A percentile compares a stretch with the other conserved stretches of the same genome.
Evolutionary conservation across 495 filamentous ascomycete species (phyloP).

Genomic region (Penicillium longicatenatum): DNA sequence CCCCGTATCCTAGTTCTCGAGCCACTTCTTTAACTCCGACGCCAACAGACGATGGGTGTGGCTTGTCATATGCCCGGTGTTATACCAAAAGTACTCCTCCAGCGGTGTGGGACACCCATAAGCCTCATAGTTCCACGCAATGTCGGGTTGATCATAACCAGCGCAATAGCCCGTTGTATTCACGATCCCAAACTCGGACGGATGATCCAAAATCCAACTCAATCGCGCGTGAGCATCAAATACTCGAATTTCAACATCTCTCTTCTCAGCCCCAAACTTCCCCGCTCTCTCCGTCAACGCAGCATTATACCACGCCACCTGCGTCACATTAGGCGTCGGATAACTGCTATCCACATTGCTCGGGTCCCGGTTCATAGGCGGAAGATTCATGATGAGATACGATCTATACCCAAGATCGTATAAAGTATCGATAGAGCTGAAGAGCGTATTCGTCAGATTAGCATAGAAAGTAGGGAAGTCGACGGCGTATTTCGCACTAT

Average conservation of each 20-base stretch:
- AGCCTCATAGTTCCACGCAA: conserved; percentile 39
- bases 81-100: conserved; percentile 55
- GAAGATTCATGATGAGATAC: conserved; percentile 54
- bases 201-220: conserved; percentile 45
- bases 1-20: conserved; percentile 13
- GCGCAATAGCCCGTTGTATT: conserved; percentile 53
- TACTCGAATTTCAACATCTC: conserved; percentile 38
- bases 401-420: conserved; percentile 46
- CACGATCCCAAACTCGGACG: conserved; percentile 43
- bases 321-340: conserved; percentile 48
- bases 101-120: conserved; percentile 51
- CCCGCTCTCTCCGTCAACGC: conserved; percentile 31
- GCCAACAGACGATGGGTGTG: conserved; percentile 45
- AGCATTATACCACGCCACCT: conserved; percentile 44
- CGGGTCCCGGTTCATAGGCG: conserved; percentile 50
- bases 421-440: conserved; percentile 39
- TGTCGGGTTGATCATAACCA: conserved; percentile 51
- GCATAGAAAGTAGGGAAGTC: conserved; percentile 44
- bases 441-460: conserved; percentile 37
- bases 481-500: conserved; percentile 40
- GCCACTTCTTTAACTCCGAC: conserved; percentile 26
- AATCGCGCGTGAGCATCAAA: conserved; percentile 50
- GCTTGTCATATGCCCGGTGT: conserved; percentile 53
- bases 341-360: conserved; percentile 31
- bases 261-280: conserved; percentile 22